phyloP scores from a whole-genome alignment of 495 filamentous ascomycete species.

The Cladorrhinum samala region DNA sequence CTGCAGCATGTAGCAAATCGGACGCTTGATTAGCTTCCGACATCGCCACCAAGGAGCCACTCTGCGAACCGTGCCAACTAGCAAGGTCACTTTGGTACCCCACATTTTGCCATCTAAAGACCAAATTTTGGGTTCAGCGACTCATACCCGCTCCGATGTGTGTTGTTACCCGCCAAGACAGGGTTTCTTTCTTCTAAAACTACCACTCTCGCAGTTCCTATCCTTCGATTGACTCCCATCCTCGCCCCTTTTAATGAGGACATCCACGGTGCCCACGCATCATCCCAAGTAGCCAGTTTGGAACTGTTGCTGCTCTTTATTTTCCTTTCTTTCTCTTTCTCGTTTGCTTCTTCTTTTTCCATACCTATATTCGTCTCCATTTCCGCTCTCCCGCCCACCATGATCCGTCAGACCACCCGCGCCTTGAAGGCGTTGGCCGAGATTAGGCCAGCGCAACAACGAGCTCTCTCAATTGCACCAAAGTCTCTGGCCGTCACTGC shows the following conservation, averaged over 20 bases:
- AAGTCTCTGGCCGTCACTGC: slow-evolving; percentile 21
- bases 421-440: slow-evolving; percentile 40
- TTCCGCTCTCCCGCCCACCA: slow-evolving; percentile 19
- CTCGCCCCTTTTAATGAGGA: slow-evolving; percentile 14
- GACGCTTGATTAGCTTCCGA: slow-evolving; percentile 13
- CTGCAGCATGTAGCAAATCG: background rate
- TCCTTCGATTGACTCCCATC: slow-evolving; percentile 15
- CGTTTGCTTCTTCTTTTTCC: slow-evolving; percentile 10
- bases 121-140: slow-evolving; percentile 15
- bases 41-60: slow-evolving; percentile 22
- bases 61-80: slow-evolving; percentile 15
- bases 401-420: slow-evolving; percentile 40
- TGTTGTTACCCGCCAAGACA: slow-evolving; percentile 12
- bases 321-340: slow-evolving; percentile 14
- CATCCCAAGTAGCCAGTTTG: slow-evolving; percentile 11
- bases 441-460: slow-evolving; percentile 26
- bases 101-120: slow-evolving; percentile 25
- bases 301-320: slow-evolving; percentile 7
- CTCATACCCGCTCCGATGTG: slow-evolving; percentile 16
- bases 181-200: slow-evolving; percentile 15
- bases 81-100: slow-evolving; percentile 16
- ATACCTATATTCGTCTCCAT: slow-evolving; percentile 5
- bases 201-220: background rate
- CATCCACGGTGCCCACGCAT: background rate
- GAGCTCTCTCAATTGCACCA: slow-evolving; percentile 21